Evolutionary conservation across 371 early-diverging fungal genomes (phyloP).

Genomic region (Saksenaea vasiformis): DNA sequence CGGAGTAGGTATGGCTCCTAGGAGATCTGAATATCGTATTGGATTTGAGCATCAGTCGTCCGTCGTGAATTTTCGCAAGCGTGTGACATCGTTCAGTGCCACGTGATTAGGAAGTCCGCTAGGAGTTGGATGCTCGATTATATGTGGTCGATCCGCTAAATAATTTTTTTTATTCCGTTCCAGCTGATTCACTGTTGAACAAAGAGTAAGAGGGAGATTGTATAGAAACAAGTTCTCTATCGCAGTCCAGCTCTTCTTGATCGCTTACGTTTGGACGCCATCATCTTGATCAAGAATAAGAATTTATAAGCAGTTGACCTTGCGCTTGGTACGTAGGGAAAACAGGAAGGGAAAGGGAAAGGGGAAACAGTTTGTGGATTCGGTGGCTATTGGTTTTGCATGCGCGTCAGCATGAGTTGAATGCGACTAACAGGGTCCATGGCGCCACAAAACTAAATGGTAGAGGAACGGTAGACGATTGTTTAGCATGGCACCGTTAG

Average conservation of each 20-base stretch:
- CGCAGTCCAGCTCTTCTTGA: constrained; percentile 1
- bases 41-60: too few relatives aligned
- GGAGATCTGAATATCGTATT: too few relatives aligned
- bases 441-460: constrained; percentile 1
- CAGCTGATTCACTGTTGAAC: constrained; percentile 2
- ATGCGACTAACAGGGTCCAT: not conserved
- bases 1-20: too few relatives aligned
- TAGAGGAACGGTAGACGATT: not conserved
- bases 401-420: not conserved
- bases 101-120: too few relatives aligned
- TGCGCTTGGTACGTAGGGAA: not conserved
- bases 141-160: not conserved
- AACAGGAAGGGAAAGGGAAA: not conserved
- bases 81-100: too few relatives aligned
- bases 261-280: constrained; percentile 5
- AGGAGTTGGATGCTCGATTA: not conserved
- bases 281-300: constrained; percentile 5
- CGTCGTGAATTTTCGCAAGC: too few relatives aligned
- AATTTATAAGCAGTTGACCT: not conserved
- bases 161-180: not conserved
- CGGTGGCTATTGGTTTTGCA: not conserved
- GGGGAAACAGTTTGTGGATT: not conserved
- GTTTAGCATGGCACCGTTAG: not conserved
- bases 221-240: not conserved
- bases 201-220: not conserved